These are phyloP conservation scores for Ambrosia artemisiifolia DNA, from an alignment of 129 eudicot species.

Conservation along the genomic window DNA sequence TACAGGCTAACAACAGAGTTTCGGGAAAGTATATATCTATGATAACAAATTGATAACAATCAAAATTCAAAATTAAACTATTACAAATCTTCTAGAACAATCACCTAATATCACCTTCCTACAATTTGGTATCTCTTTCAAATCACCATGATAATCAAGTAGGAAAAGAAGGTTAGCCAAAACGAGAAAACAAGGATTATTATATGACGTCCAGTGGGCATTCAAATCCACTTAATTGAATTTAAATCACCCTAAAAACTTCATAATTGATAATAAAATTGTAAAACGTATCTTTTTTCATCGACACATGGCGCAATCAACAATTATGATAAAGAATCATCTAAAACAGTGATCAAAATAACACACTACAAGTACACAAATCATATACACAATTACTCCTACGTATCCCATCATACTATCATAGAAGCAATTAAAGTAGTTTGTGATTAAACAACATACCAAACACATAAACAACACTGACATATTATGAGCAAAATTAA, in stretches of 20 bases:
- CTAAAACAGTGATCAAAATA: not conserved
- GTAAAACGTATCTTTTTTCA: not conserved
- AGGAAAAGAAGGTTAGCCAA: not conserved
- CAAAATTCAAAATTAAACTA: not conserved
- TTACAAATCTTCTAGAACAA: not conserved
- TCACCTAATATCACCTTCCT: not conserved
- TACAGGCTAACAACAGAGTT: slow-evolving; percentile 4
- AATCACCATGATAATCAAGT: not conserved
- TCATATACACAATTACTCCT: not conserved
- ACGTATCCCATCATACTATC: not conserved
- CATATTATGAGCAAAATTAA: too few relatives aligned
- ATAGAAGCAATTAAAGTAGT: slow-evolving; percentile 1
- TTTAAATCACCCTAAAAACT: not conserved
- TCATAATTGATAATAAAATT: too few relatives aligned
- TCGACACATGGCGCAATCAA: not conserved
- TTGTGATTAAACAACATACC: not conserved
- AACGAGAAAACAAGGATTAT: not conserved
- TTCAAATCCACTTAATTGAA: not conserved
- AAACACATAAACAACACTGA: slow-evolving; percentile 1
- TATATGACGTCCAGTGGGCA: not conserved
- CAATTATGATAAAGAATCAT: not conserved
- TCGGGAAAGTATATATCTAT: not conserved
- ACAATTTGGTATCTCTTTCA: not conserved
- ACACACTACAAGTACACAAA: not conserved
- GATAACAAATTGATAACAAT: not conserved